These are phyloP conservation scores for Calonectria montana DNA, from an alignment of 2,329 filamentous ascomycete genomes.

Conservation along the genomic window DNA sequence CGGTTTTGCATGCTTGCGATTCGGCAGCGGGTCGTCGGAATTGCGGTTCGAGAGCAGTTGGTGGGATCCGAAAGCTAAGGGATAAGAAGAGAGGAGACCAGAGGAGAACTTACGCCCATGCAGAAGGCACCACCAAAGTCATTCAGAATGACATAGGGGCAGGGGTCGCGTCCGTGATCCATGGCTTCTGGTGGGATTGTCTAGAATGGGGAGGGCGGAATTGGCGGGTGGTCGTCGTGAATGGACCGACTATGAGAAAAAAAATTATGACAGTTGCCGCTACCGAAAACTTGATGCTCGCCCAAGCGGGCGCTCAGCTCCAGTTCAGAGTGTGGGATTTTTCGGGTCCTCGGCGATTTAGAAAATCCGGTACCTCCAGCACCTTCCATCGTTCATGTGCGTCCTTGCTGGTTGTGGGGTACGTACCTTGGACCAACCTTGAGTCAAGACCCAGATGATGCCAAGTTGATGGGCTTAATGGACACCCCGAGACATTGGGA, in stretches of 20 bases:
- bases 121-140: slow-evolving; percentile 97
- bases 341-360: slow-evolving; percentile 26
- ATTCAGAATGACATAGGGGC: slow-evolving; percentile 95
- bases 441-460: neutral
- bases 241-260: slow-evolving; percentile 15
- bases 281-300: slow-evolving; percentile 32
- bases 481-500: too few relatives aligned
- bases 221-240: slow-evolving; percentile 17
- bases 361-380: slow-evolving; percentile 25
- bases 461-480: neutral
- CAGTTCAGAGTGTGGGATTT: slow-evolving; percentile 18
- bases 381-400: slow-evolving; percentile 13
- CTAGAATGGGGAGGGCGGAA: slow-evolving; percentile 6
- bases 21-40: slow-evolving; percentile 8
- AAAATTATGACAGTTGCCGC: slow-evolving; percentile 37
- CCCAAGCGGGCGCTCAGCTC: slow-evolving; percentile 22
- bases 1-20: slow-evolving; percentile 33
- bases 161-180: slow-evolving; percentile 97
- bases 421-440: slow-evolving; percentile 6
- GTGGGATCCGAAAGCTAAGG: slow-evolving; percentile 10
- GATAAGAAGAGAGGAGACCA: neutral
- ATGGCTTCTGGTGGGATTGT: slow-evolving; percentile 57
- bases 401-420: neutral
- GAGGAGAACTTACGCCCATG: slow-evolving; percentile 81
- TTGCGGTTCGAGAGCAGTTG: neutral